phyloP scores from a whole-genome alignment of 75 land plant genomes.

The Picea sitchensis region DNA sequence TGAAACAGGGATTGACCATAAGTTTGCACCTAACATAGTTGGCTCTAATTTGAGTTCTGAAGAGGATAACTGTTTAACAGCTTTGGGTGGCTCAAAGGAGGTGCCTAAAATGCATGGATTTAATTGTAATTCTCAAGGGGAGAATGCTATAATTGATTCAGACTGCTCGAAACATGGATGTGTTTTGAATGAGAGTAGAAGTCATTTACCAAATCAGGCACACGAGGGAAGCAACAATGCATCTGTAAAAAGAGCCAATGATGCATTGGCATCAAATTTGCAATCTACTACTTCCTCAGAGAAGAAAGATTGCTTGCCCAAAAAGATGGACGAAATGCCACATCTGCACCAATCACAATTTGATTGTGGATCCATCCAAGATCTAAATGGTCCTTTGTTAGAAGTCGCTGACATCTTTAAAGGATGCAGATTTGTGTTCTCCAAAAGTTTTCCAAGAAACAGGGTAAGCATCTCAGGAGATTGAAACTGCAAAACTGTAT shows the following conservation, averaged over 20 bases:
- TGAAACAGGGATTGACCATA: not conserved
- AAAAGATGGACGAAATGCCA: not conserved
- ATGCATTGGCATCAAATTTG: not conserved
- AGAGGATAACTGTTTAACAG: not conserved
- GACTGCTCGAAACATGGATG: not conserved
- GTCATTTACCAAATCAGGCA: not conserved
- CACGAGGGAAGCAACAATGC: not conserved
- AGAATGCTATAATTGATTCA: too few relatives aligned
- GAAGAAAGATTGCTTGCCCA: not conserved
- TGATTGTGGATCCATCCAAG: not conserved
- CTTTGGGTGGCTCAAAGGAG: not conserved
- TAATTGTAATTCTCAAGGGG: too few relatives aligned
- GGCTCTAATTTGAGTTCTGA: constrained; percentile 11
- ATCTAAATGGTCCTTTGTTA: not conserved
- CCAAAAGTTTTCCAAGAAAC: constrained; percentile 12
- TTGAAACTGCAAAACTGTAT: not conserved
- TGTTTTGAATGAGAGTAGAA: not conserved
- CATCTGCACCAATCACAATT: not conserved
- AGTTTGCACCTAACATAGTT: not conserved
- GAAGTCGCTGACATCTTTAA: not conserved
- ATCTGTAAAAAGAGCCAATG: not conserved
- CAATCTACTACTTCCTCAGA: not conserved
- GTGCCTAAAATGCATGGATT: too few relatives aligned
- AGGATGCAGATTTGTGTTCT: constrained; percentile 18
- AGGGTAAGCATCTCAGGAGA: constrained; percentile 12